Base-by-base conservation (phyloP, 2,329 filamentous ascomycete species). In the Pseudopyrenochaeta lycopersici region DNA sequence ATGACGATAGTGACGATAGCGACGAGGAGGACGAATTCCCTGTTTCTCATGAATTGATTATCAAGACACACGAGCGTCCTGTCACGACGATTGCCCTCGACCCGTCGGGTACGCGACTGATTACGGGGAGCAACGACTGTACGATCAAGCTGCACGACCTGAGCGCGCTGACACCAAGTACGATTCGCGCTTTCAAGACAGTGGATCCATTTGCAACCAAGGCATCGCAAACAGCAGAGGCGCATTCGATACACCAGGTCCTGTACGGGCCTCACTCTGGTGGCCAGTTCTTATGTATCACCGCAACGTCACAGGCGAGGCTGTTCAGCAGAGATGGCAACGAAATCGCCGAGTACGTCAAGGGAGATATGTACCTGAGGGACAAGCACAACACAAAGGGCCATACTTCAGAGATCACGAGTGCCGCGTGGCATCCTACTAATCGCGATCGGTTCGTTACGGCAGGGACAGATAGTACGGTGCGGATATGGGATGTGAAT, bases 351-450 rank as follows among this genome's bases (percentile, higher is more conserved):
- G 92, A 97, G 70, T 98, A 97, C 62, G 89, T 92, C 64, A 99
- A 99, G 78, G 95, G 95, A 40, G 95, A 99, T 73, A 98, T 98
- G 93, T 99, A 99, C 69, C 79, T 99, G 62, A 86, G 94, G 49
- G 95, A 99, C 74, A 96, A 98, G 90, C 87, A 97, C 77, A 93
- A 98, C 73, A 99, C 95, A 4, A 98, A 97, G 74, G 95, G 95
- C 1, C 95, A 99, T 76, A 88, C 97, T 46, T 93, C 93, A 3
- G 95, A 97, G 76, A 86, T 97, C 35, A 92, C 92, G 3, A 90
- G 89, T 18, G 94, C 91, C 18, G 90, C 89, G 33, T 99, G 95
- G 95, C 91, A 94, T 76, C 95, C 95, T 0, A 88, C 88, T 2
- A 88, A 97, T 72, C 88, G 84, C 68, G 92, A 97, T 63, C 67